Evolutionary conservation across 176 grass and related monocot genomes (phyloP).

Genomic region (Oryza longistaminata): DNA sequence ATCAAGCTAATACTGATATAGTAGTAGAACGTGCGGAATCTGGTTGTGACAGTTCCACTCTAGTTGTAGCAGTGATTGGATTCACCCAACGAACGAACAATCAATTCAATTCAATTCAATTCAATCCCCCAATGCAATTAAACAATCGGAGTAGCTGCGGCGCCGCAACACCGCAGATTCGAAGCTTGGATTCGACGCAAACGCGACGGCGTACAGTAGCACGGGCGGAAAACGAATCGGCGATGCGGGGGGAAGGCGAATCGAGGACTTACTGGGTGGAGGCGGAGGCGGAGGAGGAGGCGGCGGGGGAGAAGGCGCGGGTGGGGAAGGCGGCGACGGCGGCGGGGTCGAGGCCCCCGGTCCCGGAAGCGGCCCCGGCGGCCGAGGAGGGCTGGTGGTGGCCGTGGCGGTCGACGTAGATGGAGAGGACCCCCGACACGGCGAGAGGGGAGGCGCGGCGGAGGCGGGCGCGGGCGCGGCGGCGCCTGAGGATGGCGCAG

Average conservation of each 20-base stretch:
- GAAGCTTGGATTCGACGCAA: constrained; percentile 27
- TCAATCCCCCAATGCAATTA: not conserved
- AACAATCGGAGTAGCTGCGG: not conserved
- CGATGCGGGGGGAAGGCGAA: not conserved
- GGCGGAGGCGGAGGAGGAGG: not conserved
- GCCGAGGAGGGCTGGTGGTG: not conserved
- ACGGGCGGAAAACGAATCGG: not conserved
- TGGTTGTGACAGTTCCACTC: not conserved
- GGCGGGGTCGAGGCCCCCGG: constrained; percentile 25
- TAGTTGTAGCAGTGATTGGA: too few relatives aligned
- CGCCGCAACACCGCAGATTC: not conserved
- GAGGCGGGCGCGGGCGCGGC: constrained; percentile 34
- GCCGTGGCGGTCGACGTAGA: constrained; percentile 5
- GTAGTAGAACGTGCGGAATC: not conserved
- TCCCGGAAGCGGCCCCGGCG: too few relatives aligned
- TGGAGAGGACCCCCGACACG: constrained; percentile 20
- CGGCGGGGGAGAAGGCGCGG: constrained; percentile 4
- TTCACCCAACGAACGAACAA: not conserved
- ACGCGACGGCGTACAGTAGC: not conserved
- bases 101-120: not conserved
- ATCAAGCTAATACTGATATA: not conserved
- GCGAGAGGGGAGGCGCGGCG: constrained; percentile 29
- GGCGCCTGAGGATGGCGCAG: constrained; percentile 71
- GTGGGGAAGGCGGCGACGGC: constrained; percentile 42
- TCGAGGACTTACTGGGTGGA: constrained; percentile 32